Evolutionary conservation across 176 grass and related monocot species (phyloP), one percentile per base, ranked within the genome.

Genomic region (Elaeis guineensis): DNA sequence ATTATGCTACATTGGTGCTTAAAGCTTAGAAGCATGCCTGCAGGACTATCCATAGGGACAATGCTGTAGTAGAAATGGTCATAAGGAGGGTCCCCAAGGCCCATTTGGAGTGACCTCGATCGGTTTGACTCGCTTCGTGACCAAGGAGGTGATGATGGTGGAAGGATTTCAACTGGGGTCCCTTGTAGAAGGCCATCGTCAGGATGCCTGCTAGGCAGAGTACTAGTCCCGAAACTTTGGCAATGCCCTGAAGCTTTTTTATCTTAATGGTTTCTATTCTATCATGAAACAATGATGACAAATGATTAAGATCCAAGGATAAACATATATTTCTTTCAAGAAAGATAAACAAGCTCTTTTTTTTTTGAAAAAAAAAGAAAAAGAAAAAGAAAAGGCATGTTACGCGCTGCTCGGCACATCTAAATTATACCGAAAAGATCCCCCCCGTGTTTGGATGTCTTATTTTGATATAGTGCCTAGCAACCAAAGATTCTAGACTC

Each of bases 191-290:
- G 19, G 85, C 85, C 19, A 95, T 74, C 24, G 75, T 26, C 5
- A 79, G 60, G 48, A 86, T 77, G 9, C 85, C 90, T 15, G 63
- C 73, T 16, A 80, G 4, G 58, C 85, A 86, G 35, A 89, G 62
- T 6, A 69, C 48, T 29, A 95, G 77, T 16, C 82, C 85, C 5
- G 74, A 75, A 19, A 76, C 67, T 28, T 89, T 95, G 2, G 78
- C 60, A 19, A 83, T 74, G 5, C 90, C 85, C 17, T 89, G 82
- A 15, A 71, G 58, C 50, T 59, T 86, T 9, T 24, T 86, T 59
- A 95, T 17, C 21, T 86, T 89, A 76, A 89, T 71, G 20, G 56
- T 69, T 66, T 89, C 90, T 79, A 80, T 86, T 51, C 90, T 95
- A 74, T 22, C 44, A 66, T 48, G 54, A 49, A n/a, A 17, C 39